phyloP scores from a whole-genome alignment of 305 asterid species.

The Andrographis paniculata region DNA sequence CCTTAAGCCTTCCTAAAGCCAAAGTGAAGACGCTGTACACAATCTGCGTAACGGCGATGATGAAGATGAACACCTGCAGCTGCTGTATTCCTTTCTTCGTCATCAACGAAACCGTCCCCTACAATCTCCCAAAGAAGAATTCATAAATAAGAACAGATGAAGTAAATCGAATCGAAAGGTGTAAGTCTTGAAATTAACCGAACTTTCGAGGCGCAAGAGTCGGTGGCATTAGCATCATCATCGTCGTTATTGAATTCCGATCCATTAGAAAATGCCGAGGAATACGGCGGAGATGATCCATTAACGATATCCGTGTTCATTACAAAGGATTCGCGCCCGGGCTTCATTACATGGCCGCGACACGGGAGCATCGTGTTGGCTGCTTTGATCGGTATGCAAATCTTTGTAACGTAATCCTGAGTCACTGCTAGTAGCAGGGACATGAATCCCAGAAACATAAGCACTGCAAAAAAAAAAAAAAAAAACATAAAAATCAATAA shows the following conservation, averaged over 20 bases:
- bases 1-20: conserved; percentile 28
- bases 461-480: conserved; percentile 17
- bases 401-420: conserved; percentile 19
- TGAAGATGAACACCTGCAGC: conserved; percentile 26
- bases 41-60: conserved; percentile 27
- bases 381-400: conserved; percentile 17
- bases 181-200: background rate
- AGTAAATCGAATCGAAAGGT: background rate
- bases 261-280: background rate
- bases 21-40: conserved; percentile 25
- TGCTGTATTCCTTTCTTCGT: conserved; percentile 22
- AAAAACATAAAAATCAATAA: background rate
- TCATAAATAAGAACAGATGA: background rate
- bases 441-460: conserved; percentile 34
- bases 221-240: conserved; percentile 8
- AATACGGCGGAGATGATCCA: too few relatives aligned
- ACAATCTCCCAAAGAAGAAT: background rate
- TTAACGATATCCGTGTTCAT: conserved; percentile 2
- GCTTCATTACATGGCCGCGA: background rate
- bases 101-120: conserved; percentile 23
- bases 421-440: conserved; percentile 26
- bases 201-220: conserved; percentile 22
- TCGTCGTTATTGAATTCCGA: background rate
- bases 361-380: conserved; percentile 33
- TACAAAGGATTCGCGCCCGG: conserved; percentile 1